phyloP scores from a whole-genome alignment of 2,329 filamentous ascomycete species.

The Lojkania enalia region DNA sequence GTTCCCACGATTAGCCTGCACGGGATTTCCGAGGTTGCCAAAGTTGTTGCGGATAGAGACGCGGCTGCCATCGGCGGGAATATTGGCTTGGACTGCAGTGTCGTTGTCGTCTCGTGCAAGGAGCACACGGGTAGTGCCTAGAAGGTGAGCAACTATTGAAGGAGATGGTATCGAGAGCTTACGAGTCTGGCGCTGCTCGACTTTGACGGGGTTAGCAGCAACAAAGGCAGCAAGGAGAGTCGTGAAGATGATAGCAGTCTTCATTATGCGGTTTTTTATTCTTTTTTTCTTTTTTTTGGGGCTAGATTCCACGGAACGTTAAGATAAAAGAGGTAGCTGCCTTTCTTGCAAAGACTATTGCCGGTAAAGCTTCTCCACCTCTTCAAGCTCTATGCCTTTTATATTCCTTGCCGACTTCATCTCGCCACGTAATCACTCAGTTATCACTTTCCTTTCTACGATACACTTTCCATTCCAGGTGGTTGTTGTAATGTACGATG shows the following conservation, averaged over 20 bases:
- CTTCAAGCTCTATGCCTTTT: neutral
- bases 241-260: conserved; percentile 15
- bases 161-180: neutral
- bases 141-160: conserved; percentile 3
- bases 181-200: conserved; percentile 9
- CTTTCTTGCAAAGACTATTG: too few relatives aligned
- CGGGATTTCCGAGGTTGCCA: conserved; percentile 7
- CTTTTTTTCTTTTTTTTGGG: too few relatives aligned
- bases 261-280: conserved; percentile 11
- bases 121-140: conserved; percentile 15
- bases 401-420: neutral
- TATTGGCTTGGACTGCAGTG: conserved; percentile 15
- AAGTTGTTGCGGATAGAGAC: conserved; percentile 7
- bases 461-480: neutral
- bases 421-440: neutral
- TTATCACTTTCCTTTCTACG: neutral
- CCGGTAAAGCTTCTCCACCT: too few relatives aligned
- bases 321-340: too few relatives aligned
- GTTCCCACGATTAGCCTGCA: conserved; percentile 12
- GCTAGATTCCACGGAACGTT: too few relatives aligned
- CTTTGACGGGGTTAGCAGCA: conserved; percentile 9
- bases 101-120: conserved; percentile 18
- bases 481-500: neutral
- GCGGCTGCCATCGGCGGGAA: conserved; percentile 11
- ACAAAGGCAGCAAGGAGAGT: conserved; percentile 17